Evolutionary conservation across 2,329 filamentous ascomycete species (phyloP), one percentile per base, ranked within the genome.

Genomic region (Aspergillus novofumigatus): DNA sequence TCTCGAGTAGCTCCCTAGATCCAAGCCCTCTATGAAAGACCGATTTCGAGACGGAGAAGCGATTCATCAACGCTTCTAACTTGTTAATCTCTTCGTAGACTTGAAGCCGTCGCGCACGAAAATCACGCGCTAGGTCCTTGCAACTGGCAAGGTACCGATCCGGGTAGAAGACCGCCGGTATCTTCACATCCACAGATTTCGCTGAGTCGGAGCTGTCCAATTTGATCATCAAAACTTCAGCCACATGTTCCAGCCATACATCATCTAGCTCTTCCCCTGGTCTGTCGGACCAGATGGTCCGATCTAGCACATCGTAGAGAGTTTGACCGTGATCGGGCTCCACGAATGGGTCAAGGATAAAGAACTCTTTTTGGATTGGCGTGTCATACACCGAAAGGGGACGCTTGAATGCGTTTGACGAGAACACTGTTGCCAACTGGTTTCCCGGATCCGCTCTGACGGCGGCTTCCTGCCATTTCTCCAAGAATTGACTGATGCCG

Each of bases 111-210:
- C 68, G 69, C 7, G 62, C 57, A 32, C 81, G 78, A 56, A 85
- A 77, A 8, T 77, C 73, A 47, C 75, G 75, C 17, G 81, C 77
- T 9, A 76, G 65, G 1, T 75, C 74, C 55, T 77, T 75, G 57
- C 81, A 83, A 59, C 77, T 73, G 51, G 81, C 75, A 49, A 86
- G 72, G 66, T 87, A 88, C 49, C 84, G 79, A 69, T 87, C 85
- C 4, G 82, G 77, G 61, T 84, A 85, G 64, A 85, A 79, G 1
- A 77, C 74, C 1, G 78, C 67, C 3, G 84, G 83, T 20, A 86
- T 75, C 5, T 79, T 79, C 47, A 86, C 69, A 28, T 78, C 74
- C 25, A 81, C 66, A 28, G 62, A 65, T 44, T 65, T 68, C 35
- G 61, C 71, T 29, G 77, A 65, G 17, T 64, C 74, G 55, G 64